Base-by-base conservation (phyloP, 1,284 basidiomycete genomes). In the Omphalotus olearius region DNA sequence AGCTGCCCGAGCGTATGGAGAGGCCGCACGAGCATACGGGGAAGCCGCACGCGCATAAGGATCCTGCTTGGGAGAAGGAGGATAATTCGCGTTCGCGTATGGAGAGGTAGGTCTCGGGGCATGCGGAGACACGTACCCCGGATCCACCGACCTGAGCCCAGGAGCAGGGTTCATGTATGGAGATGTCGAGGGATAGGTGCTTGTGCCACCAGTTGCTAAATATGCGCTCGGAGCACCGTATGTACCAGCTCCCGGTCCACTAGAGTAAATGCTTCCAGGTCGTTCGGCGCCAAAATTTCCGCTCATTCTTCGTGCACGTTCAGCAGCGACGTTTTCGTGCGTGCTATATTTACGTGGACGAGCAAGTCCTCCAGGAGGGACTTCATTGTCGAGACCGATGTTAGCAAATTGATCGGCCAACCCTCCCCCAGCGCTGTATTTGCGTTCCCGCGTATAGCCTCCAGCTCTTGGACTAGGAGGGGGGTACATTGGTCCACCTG, bases 81-180 rank as follows among this genome's bases (percentile, higher is more conserved):
- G 64, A 52, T 68, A 73, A 13, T 67, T 66, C 9, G 69, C 66
- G 1, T 60, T 54, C 10, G 65, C 62, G 55, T 67, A 68, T 23
- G 64, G 67, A 37, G 62, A 54, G 37, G 59, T 56, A 47, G 57
- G 59, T 28, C 59, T 58, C 6, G 64, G 59, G n/a, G 60, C 60
- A 5, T 62, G 66, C 26, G 64, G 55, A 36, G 64, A 52, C n/a
- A 48, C 35, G 17, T 36, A 47, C 6, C 45, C 41, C n/a, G 50
- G 54, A 26, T 70, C 69, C 17, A 58, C 59, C 47, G 65, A 56
- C n/a, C 64, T 59, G 41, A 64, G 56, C 43, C 64, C 64, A 5
- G 67, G 68, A 17, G 69, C 68, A 25, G 54, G 50, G 42, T 52
- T 55, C 4, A 38, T 36, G 39, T 55, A 55, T 6, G 39, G n/a